A percentile compares a stretch with the other conserved stretches of the same genome.
Conservation (phyloP, 352 stramenopile genomes). For the Peronospora farinosa region DNA sequence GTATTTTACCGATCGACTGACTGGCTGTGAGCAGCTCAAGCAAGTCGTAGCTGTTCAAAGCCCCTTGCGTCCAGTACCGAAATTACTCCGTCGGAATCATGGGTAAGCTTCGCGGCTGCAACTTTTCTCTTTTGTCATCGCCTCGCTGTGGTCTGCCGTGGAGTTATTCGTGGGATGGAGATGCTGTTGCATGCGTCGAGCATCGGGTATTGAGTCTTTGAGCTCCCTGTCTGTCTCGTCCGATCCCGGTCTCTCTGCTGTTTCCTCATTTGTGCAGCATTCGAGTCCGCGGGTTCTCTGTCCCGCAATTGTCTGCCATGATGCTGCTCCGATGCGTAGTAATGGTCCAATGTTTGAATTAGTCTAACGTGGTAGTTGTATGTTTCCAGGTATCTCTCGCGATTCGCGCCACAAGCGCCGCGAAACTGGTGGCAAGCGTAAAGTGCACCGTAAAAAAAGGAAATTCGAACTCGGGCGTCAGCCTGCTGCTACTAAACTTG, state of each 20-base stretch:
- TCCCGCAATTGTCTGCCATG: slow-evolving; percentile 12
- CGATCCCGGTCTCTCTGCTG: slow-evolving; percentile 77
- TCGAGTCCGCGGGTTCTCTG: slow-evolving; percentile 52
- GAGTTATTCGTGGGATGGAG: slow-evolving; percentile 32
- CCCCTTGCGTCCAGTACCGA: slow-evolving; percentile 56
- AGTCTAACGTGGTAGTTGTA: slow-evolving; percentile 11
- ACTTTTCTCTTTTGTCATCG: slow-evolving; percentile 3
- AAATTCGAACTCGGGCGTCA: slow-evolving; percentile 98
- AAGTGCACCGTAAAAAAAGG: slow-evolving; percentile 98
- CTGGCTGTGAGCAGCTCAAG: slow-evolving; percentile 35
- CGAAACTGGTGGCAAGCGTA: slow-evolving; percentile 98
- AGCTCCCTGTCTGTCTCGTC: slow-evolving; percentile 23
- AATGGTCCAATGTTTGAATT: slow-evolving; percentile 2
- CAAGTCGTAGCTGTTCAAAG: not conserved
- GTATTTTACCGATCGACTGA: slow-evolving; percentile 11
- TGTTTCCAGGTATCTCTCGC: slow-evolving; percentile 96
- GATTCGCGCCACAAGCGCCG: slow-evolving; percentile 99
- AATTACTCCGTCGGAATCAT: slow-evolving; percentile 85
- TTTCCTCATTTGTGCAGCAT: slow-evolving; percentile 88
- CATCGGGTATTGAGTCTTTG: slow-evolving; percentile 25
- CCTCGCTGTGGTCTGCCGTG: slow-evolving; percentile 15
- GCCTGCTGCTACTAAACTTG: slow-evolving; percentile 97
- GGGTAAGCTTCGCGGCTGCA: slow-evolving; percentile 56
- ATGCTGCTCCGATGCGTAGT: slow-evolving; percentile 16
- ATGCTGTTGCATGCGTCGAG: slow-evolving; percentile 28